A percentile compares a stretch with the other conserved stretches of the same genome.
These are phyloP conservation scores for Geosmithia flava DNA, from an alignment of 2,329 filamentous ascomycete genomes.

Conservation along the genomic window DNA sequence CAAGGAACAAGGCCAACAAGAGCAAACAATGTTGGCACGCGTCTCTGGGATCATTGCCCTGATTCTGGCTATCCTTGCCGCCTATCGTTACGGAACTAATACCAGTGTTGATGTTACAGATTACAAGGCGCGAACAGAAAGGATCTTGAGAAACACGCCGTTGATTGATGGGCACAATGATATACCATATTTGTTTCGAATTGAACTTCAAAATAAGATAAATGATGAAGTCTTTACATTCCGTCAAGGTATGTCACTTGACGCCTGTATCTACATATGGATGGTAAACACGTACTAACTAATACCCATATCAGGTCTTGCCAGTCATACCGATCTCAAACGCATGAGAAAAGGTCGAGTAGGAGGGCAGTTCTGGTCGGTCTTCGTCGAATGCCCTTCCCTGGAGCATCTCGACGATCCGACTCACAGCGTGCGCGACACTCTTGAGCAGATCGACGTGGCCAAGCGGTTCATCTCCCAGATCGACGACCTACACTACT, in stretches of 20 bases:
- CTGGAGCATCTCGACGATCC: conserved; percentile 1
- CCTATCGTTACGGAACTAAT: neutral
- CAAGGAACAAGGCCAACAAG: neutral
- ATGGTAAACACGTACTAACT: too few species aligned
- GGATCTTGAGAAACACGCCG: conserved; percentile 3
- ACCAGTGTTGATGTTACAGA: neutral
- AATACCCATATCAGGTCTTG: neutral
- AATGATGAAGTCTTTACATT: conserved; percentile 3
- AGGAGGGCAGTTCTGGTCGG: conserved; percentile 7
- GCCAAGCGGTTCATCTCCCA: conserved; percentile 5
- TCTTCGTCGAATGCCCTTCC: conserved; percentile 6
- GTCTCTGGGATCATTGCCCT: neutral
- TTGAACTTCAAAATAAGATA: conserved; percentile 7
- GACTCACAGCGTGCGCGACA: conserved; percentile 6
- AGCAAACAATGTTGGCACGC: neutral
- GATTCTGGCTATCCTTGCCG: neutral
- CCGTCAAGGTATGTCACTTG: neutral
- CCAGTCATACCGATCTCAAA: conserved; percentile 6
- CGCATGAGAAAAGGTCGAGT: conserved; percentile 5
- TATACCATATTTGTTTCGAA: conserved; percentile 4
- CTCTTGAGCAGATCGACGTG: conserved; percentile 8
- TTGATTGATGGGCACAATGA: conserved; percentile 8
- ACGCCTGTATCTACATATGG: neutral
- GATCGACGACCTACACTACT: conserved; percentile 5
- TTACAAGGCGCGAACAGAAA: conserved; percentile 1